A percentile compares a stretch with the other conserved stretches of the same genome.
Evolutionary conservation across 208 protist species (phyloP).

Genomic region (Trypanosoma boissoni): DNA sequence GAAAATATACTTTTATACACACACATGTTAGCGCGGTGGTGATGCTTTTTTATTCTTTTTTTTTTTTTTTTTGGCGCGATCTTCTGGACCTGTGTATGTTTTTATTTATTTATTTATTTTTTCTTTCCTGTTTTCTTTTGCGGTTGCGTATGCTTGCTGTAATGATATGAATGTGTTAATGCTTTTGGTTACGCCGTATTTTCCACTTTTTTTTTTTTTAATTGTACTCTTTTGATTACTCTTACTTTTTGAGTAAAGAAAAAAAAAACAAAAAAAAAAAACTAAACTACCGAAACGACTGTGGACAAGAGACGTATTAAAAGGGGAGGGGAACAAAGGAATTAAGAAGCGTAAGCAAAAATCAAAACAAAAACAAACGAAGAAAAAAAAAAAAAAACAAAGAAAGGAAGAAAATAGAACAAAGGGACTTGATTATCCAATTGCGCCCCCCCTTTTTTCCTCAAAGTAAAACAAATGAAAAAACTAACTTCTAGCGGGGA

Average conservation of each 20-base stretch:
- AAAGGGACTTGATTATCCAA: background rate
- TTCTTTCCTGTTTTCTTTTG: too few relatives aligned
- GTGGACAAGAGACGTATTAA: background rate
- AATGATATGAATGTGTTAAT: too few relatives aligned
- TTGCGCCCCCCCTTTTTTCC: background rate
- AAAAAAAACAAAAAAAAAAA: background rate
- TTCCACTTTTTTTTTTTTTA: too few relatives aligned
- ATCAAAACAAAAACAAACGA: background rate
- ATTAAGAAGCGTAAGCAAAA: constrained; percentile 4
- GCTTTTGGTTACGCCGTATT: too few relatives aligned
- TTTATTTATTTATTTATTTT: too few relatives aligned
- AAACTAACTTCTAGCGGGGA: constrained; percentile 46
- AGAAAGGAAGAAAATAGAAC: background rate
- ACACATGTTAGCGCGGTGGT: too few relatives aligned
- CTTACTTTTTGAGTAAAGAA: too few relatives aligned
- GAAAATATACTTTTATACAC: background rate
- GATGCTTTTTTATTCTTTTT: too few relatives aligned
- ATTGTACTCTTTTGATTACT: too few relatives aligned
- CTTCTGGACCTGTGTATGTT: too few relatives aligned
- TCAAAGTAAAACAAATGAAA: constrained; percentile 35
- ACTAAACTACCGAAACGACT: background rate
- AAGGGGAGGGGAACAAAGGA: background rate
- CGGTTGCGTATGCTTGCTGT: too few relatives aligned
- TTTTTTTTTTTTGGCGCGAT: too few relatives aligned
- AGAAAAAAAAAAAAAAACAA: constrained; percentile 1